phyloP scores from a whole-genome alignment of 108 stramenopile genomes.

The Cyclotella kingstonii region DNA sequence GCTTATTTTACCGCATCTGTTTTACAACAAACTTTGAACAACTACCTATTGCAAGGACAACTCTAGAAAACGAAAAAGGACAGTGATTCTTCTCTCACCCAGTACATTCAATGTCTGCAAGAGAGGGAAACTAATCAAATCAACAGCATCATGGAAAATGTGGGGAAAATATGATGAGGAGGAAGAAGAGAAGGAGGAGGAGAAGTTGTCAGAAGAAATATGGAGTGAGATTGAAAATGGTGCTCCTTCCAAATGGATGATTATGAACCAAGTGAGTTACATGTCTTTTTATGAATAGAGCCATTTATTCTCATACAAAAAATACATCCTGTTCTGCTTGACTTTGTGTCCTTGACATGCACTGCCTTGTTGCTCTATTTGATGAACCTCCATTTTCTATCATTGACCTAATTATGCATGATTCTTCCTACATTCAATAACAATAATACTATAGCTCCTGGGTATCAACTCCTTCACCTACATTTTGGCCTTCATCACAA shows the following conservation, averaged over 20 bases:
- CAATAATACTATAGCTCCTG: slow-evolving; percentile 42
- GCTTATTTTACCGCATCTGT: too few relatives aligned
- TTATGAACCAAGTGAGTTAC: slow-evolving; percentile 66
- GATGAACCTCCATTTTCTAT: not conserved
- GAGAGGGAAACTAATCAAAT: too few relatives aligned
- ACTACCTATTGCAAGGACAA: too few relatives aligned
- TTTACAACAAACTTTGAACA: too few relatives aligned
- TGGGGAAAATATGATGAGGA: too few relatives aligned
- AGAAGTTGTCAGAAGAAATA: slow-evolving; percentile 32
- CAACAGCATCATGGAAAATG: too few relatives aligned
- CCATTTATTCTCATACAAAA: not conserved
- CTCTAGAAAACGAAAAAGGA: too few relatives aligned
- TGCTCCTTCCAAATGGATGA: slow-evolving; percentile 52
- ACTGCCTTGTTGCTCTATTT: not conserved
- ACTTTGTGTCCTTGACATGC: not conserved
- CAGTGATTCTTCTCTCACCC: too few relatives aligned
- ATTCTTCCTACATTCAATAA: not conserved
- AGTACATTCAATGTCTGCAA: too few relatives aligned
- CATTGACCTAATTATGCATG: not conserved
- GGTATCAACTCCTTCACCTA: slow-evolving; percentile 82
- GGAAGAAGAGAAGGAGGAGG: too few relatives aligned
- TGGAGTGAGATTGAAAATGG: slow-evolving; percentile 58
- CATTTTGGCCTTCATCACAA: slow-evolving; percentile 57
- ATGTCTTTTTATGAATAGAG: not conserved
- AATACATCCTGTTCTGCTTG: not conserved